Percentiles rank a stretch among this genome's conserved stretches.
Conservation (phyloP, 257 asterid species). For the Przewalskia tangutica region DNA sequence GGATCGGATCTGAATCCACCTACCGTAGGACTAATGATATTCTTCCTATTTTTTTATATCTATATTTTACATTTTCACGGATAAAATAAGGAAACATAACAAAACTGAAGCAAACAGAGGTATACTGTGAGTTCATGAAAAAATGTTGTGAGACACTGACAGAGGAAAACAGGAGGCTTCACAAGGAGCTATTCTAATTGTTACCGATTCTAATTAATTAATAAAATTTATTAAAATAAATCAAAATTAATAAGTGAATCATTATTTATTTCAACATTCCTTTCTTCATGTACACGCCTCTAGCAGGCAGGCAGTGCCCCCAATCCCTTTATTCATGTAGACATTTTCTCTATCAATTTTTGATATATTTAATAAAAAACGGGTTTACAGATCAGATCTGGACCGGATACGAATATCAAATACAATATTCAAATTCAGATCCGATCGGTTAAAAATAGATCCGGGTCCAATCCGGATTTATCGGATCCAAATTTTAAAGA, state of each 20-base stretch:
- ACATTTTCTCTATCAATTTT: not conserved
- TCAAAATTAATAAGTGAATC: not conserved
- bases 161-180: slow-evolving; percentile 79
- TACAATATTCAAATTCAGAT: too few relatives aligned
- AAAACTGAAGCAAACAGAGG: slow-evolving; percentile 94
- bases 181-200: slow-evolving; percentile 75
- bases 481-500: too few relatives aligned
- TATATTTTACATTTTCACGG: too few relatives aligned
- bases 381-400: too few relatives aligned
- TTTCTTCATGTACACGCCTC: slow-evolving; percentile 16
- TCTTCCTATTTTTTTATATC: not conserved
- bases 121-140: slow-evolving; percentile 82
- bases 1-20: too few relatives aligned
- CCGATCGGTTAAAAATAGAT: too few relatives aligned
- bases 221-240: too few relatives aligned
- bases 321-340: not conserved
- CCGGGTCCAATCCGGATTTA: too few relatives aligned
- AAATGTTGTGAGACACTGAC: slow-evolving; percentile 84
- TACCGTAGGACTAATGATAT: not conserved
- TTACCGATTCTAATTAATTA: too few relatives aligned
- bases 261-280: not conserved
- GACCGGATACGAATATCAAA: too few relatives aligned
- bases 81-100: slow-evolving; percentile 20
- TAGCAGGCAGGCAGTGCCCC: not conserved
- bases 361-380: too few relatives aligned